Conservation (phyloP, 1,284 basidiomycete genomes). For the Agaricales sp. region DNA sequence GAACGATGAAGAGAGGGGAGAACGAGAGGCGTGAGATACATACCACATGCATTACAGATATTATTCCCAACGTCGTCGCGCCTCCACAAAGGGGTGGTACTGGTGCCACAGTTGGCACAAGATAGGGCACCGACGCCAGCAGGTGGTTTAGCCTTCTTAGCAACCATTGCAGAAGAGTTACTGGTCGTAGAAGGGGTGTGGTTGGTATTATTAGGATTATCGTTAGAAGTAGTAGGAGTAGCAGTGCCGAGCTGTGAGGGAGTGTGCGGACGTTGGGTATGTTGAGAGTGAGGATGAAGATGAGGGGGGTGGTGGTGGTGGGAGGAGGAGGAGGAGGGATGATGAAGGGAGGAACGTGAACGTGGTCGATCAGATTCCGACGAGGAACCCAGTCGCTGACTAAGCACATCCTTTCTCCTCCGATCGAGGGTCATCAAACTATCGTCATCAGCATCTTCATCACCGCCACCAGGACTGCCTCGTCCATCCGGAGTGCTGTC, state of each 20-base stretch:
- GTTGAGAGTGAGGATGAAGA: neutral
- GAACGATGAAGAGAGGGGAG: slow-evolving; percentile 13
- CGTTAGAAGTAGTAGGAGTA: too few relatives aligned
- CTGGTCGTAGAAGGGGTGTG: neutral
- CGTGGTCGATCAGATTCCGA: neutral
- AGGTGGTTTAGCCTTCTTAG: slow-evolving; percentile 22
- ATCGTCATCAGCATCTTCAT: too few relatives aligned
- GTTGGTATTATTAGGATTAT: neutral
- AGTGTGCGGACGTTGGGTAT: neutral
- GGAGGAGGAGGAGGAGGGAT: neutral
- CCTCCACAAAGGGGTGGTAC: slow-evolving; percentile 90
- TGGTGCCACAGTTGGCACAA: slow-evolving; percentile 89
- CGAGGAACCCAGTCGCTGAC: neutral
- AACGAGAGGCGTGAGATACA: too few relatives aligned
- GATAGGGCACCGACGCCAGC: slow-evolving; percentile 69
- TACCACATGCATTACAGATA: slow-evolving; percentile 89
- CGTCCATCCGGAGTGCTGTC: neutral
- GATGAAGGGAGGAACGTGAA: neutral
- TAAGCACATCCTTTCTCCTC: too few relatives aligned
- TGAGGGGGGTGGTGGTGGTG: neutral
- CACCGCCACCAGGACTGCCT: neutral
- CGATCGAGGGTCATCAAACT: neutral
- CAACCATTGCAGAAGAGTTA: slow-evolving; percentile 14
- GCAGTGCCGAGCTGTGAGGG: neutral
- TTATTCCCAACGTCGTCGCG: slow-evolving; percentile 91